These are phyloP conservation scores for Pterocarpus santalinus DNA, from an alignment of 306 rosid species.

Conservation along the genomic window DNA sequence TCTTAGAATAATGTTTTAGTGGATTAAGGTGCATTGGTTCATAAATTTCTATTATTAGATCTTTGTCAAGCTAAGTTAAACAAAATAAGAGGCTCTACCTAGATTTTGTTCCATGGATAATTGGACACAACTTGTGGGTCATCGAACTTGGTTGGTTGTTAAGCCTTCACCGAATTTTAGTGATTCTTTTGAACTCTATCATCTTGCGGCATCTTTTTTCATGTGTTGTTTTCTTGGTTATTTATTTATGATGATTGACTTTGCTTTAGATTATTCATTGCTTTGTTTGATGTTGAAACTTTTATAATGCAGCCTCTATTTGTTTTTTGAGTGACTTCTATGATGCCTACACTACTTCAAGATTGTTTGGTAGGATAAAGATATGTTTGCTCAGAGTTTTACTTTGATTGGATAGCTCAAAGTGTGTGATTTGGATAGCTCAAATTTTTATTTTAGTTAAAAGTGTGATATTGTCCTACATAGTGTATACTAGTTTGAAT, in stretches of 20 bases:
- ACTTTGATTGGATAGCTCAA: no score
- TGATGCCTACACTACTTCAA: slow-evolving; percentile 13
- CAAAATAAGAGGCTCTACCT: slow-evolving; percentile 27
- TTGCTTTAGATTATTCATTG: slow-evolving; percentile 32
- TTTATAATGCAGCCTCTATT: not conserved
- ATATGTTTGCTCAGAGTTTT: no score
- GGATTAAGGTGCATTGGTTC: slow-evolving; percentile 27
- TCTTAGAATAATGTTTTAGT: slow-evolving; percentile 23
- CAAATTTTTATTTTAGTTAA: no score
- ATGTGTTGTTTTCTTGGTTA: not conserved
- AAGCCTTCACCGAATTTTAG: slow-evolving; percentile 9
- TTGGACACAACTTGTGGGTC: slow-evolving; percentile 11
- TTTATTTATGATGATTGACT: slow-evolving; percentile 37
- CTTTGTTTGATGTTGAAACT: slow-evolving; percentile 1
- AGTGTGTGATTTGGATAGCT: no score
- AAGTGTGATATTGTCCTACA: no score
- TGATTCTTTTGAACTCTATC: slow-evolving; percentile 30
- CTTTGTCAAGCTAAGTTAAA: slow-evolving; percentile 18
- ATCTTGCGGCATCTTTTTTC: no score
- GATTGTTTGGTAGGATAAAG: no score
- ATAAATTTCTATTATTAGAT: slow-evolving; percentile 22
- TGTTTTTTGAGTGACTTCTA: slow-evolving; percentile 27
- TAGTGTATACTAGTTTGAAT: no score
- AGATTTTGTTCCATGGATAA: not conserved
- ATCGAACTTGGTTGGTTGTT: slow-evolving; percentile 1